phyloP scores from a whole-genome alignment of 495 filamentous ascomycete species.

The Bombardia bombarda region DNA sequence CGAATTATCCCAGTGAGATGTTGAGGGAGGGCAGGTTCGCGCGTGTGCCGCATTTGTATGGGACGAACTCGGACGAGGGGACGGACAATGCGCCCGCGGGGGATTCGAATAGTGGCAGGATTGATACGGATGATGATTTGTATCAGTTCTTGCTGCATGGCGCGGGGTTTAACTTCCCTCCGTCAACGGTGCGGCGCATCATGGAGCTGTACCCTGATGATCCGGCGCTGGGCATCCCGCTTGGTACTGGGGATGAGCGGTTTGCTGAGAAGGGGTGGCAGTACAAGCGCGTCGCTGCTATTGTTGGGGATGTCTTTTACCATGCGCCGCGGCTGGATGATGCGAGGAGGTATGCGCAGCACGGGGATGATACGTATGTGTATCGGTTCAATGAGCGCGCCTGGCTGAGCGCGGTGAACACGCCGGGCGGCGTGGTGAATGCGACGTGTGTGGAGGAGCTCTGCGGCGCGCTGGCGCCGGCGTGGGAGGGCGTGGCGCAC shows the following conservation, averaged over 20 bases:
- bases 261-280: conserved; percentile 22
- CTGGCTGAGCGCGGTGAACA: conserved; percentile 6
- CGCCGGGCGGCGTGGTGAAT: conserved; percentile 2
- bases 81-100: conserved; percentile 44
- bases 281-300: conserved; percentile 27
- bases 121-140: conserved; percentile 40
- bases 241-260: conserved; percentile 20
- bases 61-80: conserved; percentile 56
- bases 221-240: conserved; percentile 22
- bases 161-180: conserved; percentile 17
- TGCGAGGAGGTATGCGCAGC: conserved; percentile 13
- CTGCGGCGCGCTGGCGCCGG: conserved; percentile 15
- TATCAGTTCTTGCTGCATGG: conserved; percentile 17
- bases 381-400: conserved; percentile 29
- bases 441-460: neutral
- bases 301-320: conserved; percentile 29
- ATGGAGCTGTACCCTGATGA: conserved; percentile 29
- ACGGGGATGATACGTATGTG: conserved; percentile 15
- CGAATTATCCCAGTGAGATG: conserved; percentile 22
- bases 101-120: too few relatives aligned
- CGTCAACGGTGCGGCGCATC: conserved; percentile 24
- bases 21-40: conserved; percentile 37
- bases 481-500: conserved; percentile 26
- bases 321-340: conserved; percentile 25
- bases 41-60: conserved; percentile 49